Evolutionary conservation across 1,284 basidiomycete species (phyloP).

Genomic region (Leccinum cinnamomeum): DNA sequence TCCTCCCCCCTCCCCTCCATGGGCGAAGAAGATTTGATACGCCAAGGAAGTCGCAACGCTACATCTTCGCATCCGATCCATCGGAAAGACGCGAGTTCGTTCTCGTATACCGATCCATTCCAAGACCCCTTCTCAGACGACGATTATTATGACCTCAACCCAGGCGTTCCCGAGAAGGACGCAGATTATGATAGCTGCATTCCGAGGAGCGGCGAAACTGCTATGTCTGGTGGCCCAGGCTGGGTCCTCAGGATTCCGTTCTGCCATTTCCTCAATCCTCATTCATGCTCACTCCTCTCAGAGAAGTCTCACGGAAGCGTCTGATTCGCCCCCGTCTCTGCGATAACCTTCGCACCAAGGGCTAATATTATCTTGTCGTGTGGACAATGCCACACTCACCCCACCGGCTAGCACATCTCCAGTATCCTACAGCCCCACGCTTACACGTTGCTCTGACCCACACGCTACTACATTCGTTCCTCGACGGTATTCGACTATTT

Average conservation of each 20-base stretch:
- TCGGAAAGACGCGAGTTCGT: slow-evolving; percentile 17
- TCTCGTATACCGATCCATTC: slow-evolving; percentile 32
- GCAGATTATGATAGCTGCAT: slow-evolving; percentile 35
- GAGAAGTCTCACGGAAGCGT: slow-evolving; percentile 30
- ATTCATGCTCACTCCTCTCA: slow-evolving; percentile 30
- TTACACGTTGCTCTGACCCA: slow-evolving; percentile 17
- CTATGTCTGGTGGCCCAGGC: slow-evolving; percentile 28
- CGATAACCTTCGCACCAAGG: slow-evolving; percentile 27
- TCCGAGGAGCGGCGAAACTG: slow-evolving; percentile 35
- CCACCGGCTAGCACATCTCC: slow-evolving; percentile 9
- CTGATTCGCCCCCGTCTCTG: slow-evolving; percentile 28
- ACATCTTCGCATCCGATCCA: slow-evolving; percentile 40
- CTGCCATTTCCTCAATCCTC: slow-evolving; percentile 31
- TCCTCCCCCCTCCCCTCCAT: no score
- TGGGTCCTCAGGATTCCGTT: slow-evolving; percentile 28
- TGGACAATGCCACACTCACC: slow-evolving; percentile 14
- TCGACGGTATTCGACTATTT: slow-evolving; percentile 14
- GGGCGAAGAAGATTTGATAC: slow-evolving; percentile 24
- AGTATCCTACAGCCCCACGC: slow-evolving; percentile 15
- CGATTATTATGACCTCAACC: slow-evolving; percentile 21
- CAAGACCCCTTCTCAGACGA: slow-evolving; percentile 27
- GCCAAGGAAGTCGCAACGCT: slow-evolving; percentile 17
- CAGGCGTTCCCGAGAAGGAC: slow-evolving; percentile 20
- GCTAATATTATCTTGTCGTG: slow-evolving; percentile 30
- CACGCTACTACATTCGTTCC: slow-evolving; percentile 5